phyloP scores from a whole-genome alignment of 352 stramenopile species.

The Phytophthora cajani region DNA sequence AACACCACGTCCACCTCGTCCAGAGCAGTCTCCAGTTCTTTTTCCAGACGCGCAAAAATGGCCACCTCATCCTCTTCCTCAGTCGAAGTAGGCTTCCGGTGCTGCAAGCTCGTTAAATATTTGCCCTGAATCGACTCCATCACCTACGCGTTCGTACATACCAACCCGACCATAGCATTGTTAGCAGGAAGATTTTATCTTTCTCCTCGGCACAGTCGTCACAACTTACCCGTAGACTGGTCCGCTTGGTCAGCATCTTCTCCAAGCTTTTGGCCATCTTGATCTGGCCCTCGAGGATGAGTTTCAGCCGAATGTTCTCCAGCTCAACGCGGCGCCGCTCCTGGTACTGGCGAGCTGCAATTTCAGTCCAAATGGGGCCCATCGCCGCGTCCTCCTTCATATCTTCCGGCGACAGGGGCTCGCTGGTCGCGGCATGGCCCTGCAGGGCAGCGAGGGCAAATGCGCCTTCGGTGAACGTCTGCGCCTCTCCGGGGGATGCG shows the following conservation, averaged over 20 bases:
- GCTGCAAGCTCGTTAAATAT: conserved; percentile 45
- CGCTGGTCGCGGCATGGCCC: conserved; percentile 25
- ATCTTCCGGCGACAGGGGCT: conserved; percentile 26
- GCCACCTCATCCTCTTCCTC: conserved; percentile 50
- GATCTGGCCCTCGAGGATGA: conserved; percentile 58
- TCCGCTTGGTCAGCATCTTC: conserved; percentile 63
- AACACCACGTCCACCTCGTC: conserved; percentile 59
- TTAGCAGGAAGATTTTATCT: conserved; percentile 26
- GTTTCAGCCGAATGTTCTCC: conserved; percentile 66
- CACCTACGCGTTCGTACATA: conserved; percentile 41
- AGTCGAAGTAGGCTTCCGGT: conserved; percentile 44
- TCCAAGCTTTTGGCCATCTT: conserved; percentile 61
- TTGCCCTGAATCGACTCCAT: conserved; percentile 60
- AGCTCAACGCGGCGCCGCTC: conserved; percentile 55
- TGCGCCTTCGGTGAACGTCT: conserved; percentile 30
- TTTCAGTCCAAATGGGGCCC: conserved; percentile 58
- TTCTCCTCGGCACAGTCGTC: background rate
- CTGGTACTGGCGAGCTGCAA: conserved; percentile 58
- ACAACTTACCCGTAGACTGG: conserved; percentile 44
- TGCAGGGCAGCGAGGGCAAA: conserved; percentile 31
- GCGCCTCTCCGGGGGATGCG: conserved; percentile 16
- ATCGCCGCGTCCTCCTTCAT: conserved; percentile 41
- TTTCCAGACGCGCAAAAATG: conserved; percentile 58
- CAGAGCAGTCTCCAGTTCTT: conserved; percentile 47
- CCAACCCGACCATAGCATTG: conserved; percentile 28